Base-by-base conservation (phyloP, 129 eudicot genomes). In the Chrysanthemum lavandulifolium region DNA sequence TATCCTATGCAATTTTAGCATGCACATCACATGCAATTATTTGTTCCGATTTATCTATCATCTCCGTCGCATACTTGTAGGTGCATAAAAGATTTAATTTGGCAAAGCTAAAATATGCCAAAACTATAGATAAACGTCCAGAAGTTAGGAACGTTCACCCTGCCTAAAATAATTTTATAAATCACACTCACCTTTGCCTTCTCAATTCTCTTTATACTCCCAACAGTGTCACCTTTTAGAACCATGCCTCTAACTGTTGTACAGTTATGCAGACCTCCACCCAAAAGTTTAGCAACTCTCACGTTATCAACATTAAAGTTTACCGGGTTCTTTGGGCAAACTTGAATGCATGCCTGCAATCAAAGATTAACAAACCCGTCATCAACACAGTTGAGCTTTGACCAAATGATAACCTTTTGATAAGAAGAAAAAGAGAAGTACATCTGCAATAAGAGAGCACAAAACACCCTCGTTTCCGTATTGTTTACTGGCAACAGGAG, bases 281-380 rank as follows among this genome's bases (percentile, higher is more conserved):
- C 96, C 82, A 89, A 66, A 56, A 93, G 87, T 72, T 93, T 93
- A 62, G 95, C 98, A 85, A 93, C 95, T 77, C 96, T 84, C 71
- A 93, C 95, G 70, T 93, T 93, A 70, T 93, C 98, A 75, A 93
- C 96, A 77, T 89, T 93, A 70, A 93, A 93, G 80, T 89, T 93
- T 56, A 78, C 74, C 8, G 96, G 98, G 79, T 93, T 92, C 85
- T 89, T 87, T 52, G 96, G 96, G 84, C 96, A 93, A 56, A 89
- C 96, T 85, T 93, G 96, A 14, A 89, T 92, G 85, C 98, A 93
- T 7, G 98, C 98, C 98, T 93, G 71, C 66, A 65, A 21, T 19
- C 9, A 10, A 66, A 61, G 74, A 13, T 60, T 9, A 56, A 49
- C 7, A 68, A 23, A 61, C 50, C 21, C 16, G 14, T 70, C 75